A percentile compares a stretch with the other conserved stretches of the same genome.
Evolutionary conservation across 2,329 filamentous ascomycete genomes (phyloP).

Genomic region (Tolypocladium album): DNA sequence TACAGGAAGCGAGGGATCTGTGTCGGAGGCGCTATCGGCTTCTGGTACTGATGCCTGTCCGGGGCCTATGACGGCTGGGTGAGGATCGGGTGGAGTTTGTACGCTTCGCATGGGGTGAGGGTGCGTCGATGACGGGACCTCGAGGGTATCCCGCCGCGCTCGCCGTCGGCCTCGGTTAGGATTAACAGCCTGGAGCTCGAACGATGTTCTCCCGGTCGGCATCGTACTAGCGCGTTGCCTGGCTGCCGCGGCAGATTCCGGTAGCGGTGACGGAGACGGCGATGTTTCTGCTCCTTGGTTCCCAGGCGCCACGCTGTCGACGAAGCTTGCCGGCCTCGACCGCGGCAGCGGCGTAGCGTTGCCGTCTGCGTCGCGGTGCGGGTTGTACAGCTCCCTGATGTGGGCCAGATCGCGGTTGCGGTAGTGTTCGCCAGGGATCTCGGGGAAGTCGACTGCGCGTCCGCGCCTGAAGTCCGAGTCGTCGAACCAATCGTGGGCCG

Average conservation of each 20-base stretch:
- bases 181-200: background rate
- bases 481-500: slow-evolving; percentile 35
- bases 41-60: background rate
- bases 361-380: slow-evolving; percentile 18
- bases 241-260: background rate
- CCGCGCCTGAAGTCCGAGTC: slow-evolving; percentile 35
- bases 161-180: slow-evolving; percentile 3
- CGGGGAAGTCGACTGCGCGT: slow-evolving; percentile 38
- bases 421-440: slow-evolving; percentile 39
- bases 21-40: background rate
- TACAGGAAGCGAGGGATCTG: background rate
- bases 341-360: slow-evolving; percentile 15
- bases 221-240: slow-evolving; percentile 5
- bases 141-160: slow-evolving; percentile 6
- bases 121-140: slow-evolving; percentile 5
- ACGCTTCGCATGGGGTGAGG: background rate
- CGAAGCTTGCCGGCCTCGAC: slow-evolving; percentile 28
- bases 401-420: slow-evolving; percentile 16
- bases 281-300: background rate
- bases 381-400: slow-evolving; percentile 30
- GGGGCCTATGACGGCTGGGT: background rate
- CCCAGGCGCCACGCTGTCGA: background rate
- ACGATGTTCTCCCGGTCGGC: background rate
- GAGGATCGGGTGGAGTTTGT: background rate
- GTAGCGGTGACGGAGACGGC: background rate